Evolutionary conservation across 768 basidiomycete species (phyloP), one percentile per base, ranked within the genome.

Genomic region (Amanita molliuscula): DNA sequence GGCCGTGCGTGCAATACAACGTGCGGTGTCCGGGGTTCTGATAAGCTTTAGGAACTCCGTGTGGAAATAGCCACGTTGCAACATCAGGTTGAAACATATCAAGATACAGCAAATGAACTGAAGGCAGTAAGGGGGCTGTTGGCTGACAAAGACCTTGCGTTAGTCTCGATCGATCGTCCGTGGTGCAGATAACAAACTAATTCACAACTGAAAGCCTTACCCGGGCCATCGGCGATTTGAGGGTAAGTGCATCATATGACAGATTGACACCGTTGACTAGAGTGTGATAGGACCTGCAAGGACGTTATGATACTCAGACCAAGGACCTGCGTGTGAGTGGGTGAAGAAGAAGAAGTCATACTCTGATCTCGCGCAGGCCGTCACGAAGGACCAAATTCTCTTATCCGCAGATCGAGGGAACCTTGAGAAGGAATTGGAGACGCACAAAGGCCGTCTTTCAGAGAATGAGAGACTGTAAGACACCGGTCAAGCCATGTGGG

Each of bases 381-480:
- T 44, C 6, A 21, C 28, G 26, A 42, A 20, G 33, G 23, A 25
- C n/a, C 33, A 43, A 36, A 13, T 33, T 13, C 40, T 50, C 42
- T 25, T 50, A 10, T 35, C 31, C 31, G 20, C 41, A 6, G 49
- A 50, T 20, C 23, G 34, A 10, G 29, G 23, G 33, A 50, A 33
- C 15, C 48, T 41, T 28, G 20, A 20, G 21, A 29, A 50, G 26
- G 40, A 42, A 9, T 16, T 34, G 6, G 40, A 18, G n/a, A 10
- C 20, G 28, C 15, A 25, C 34, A 48, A 13, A 13, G 18, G 23
- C 6, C 9, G 25, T 3, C 11, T 34, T 35, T 18, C 41, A 18
- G 48, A 41, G 48, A 49, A 40, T 11, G 37, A 38, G 16, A 38
- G 29, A 40, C n/a, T 41, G 48, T 31, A 41, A 49, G 48, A 16